A percentile compares a stretch with the other conserved stretches of the same genome.
Evolutionary conservation across 2,329 filamentous ascomycete genomes (phyloP).

Genomic region (Aspergillus unguis): DNA sequence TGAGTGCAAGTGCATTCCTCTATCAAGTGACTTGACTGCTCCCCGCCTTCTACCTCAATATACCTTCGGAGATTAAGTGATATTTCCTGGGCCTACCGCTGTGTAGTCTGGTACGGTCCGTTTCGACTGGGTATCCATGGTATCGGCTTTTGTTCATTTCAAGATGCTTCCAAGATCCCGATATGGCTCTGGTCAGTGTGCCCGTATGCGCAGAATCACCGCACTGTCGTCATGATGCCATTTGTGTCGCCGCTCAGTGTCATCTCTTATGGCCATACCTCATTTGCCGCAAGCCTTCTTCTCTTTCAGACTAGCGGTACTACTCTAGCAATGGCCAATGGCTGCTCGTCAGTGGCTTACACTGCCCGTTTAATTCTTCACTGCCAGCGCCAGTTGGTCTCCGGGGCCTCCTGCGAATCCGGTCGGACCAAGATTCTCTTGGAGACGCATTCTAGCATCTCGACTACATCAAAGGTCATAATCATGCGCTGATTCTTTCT

Average conservation of each 20-base stretch:
- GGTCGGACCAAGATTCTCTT: background rate
- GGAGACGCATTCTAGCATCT: background rate
- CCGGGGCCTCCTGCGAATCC: background rate
- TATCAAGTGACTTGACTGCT: background rate
- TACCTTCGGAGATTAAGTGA: background rate
- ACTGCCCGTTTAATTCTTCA: background rate
- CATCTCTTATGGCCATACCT: conserved; percentile 3
- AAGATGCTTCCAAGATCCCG: background rate
- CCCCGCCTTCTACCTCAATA: background rate
- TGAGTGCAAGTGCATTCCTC: background rate
- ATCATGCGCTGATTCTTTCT: background rate
- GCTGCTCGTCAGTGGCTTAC: background rate
- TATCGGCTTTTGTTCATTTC: background rate
- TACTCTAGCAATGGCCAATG: conserved; percentile 3
- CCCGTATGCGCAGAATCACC: background rate
- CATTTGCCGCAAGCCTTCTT: background rate
- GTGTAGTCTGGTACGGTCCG: too few species aligned
- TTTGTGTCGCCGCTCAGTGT: too few species aligned
- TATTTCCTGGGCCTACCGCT: background rate
- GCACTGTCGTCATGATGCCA: too few species aligned
- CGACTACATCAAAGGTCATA: background rate
- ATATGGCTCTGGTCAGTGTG: background rate
- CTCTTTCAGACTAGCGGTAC: conserved; percentile 2
- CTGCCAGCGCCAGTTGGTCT: background rate
- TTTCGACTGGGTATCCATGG: too few species aligned